Percentiles rank a stretch among this genome's conserved stretches.
phyloP scores from a whole-genome alignment of 1,284 basidiomycete genomes.

The Testicularia cyperi region DNA sequence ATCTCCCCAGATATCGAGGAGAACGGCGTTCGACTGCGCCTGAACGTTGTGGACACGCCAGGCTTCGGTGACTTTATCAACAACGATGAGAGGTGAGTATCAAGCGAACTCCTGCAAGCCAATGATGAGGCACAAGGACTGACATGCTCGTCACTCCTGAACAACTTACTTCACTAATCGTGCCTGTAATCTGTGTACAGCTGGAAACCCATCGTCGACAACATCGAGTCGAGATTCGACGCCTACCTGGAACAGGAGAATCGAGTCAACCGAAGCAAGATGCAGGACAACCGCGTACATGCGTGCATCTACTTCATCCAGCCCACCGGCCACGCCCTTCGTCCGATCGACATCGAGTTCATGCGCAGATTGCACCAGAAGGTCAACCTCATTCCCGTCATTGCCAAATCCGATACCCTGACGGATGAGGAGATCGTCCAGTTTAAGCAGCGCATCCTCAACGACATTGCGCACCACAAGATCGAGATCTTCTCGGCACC shows the following conservation, averaged over 20 bases:
- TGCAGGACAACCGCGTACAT: slow-evolving; percentile 59
- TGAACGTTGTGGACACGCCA: slow-evolving; percentile 59
- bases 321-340: slow-evolving; percentile 57
- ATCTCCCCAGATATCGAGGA: slow-evolving; percentile 53
- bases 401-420: slow-evolving; percentile 59
- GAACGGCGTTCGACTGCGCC: slow-evolving; percentile 57
- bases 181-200: no score
- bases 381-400: slow-evolving; percentile 59
- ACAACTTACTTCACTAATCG: no score
- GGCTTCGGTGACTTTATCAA: slow-evolving; percentile 60
- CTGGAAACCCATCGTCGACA: slow-evolving; percentile 59
- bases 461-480: slow-evolving; percentile 56
- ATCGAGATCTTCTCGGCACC: slow-evolving; percentile 58
- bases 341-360: slow-evolving; percentile 59
- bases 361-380: slow-evolving; percentile 57
- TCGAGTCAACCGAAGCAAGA: slow-evolving; percentile 56
- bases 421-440: slow-evolving; percentile 52
- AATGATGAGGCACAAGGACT: no score
- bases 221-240: slow-evolving; percentile 59
- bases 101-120: neutral
- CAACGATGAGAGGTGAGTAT: slow-evolving; percentile 54
- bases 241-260: slow-evolving; percentile 60
- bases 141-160: no score
- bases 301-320: slow-evolving; percentile 60
- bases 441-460: slow-evolving; percentile 58